Conservation (phyloP, 371 early-diverging fungal genomes). For the Apophysomyces trapeziformis region DNA sequence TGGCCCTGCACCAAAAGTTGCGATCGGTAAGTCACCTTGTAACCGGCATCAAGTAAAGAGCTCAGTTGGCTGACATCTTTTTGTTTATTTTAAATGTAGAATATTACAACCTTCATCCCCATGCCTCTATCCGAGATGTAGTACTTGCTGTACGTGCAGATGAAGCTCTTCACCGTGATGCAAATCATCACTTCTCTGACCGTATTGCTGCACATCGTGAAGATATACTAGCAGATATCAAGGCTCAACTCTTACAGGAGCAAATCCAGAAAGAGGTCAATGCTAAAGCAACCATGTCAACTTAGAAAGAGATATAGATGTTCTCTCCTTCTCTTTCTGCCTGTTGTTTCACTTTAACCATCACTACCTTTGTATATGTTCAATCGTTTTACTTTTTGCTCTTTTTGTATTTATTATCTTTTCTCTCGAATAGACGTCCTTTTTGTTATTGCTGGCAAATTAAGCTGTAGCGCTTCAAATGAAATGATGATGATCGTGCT, state of each 20-base stretch:
- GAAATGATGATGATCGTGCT: too few relatives aligned
- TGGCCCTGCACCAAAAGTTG: slow-evolving; percentile 74
- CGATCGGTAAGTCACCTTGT: slow-evolving; percentile 47
- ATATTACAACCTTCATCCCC: slow-evolving; percentile 88
- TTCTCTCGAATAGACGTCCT: too few relatives aligned
- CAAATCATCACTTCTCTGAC: slow-evolving; percentile 91
- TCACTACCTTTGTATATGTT: too few relatives aligned
- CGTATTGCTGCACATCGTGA: slow-evolving; percentile 29
- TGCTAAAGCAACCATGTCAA: not conserved
- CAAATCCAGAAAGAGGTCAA: slow-evolving; percentile 2
- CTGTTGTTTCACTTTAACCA: too few relatives aligned
- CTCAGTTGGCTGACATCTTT: not conserved
- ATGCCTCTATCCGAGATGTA: slow-evolving; percentile 89
- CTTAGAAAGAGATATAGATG: too few relatives aligned
- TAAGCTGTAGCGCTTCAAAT: too few relatives aligned
- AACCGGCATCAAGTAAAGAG: not conserved
- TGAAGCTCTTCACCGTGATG: slow-evolving; percentile 94
- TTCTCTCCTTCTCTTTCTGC: too few relatives aligned
- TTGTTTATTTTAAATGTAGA: slow-evolving; percentile 30
- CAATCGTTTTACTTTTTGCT: too few relatives aligned
- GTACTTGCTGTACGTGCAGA: slow-evolving; percentile 96
- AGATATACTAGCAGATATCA: slow-evolving; percentile 16
- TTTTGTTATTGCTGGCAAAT: too few relatives aligned
- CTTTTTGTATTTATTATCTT: too few relatives aligned
- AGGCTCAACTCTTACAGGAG: slow-evolving; percentile 2